phyloP scores from a whole-genome alignment of 306 rosid species.

The Comarum palustre region DNA sequence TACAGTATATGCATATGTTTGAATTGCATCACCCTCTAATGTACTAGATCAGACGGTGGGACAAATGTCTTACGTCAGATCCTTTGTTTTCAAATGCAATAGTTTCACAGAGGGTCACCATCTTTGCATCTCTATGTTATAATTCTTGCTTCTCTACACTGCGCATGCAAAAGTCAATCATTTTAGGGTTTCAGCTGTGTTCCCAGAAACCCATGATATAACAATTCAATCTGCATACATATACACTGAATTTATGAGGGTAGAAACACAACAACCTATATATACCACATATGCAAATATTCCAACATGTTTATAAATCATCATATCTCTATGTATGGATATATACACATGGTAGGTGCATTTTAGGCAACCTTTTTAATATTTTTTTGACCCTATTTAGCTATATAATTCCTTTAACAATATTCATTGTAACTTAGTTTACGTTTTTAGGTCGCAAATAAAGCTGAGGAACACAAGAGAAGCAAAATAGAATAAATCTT shows the following conservation, averaged over 20 bases:
- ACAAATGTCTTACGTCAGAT: slow-evolving; percentile 37
- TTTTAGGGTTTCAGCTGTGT: slow-evolving; percentile 44
- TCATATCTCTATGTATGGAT: not conserved
- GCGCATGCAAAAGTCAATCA: slow-evolving; percentile 73
- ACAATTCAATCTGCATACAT: slow-evolving; percentile 5
- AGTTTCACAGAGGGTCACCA: slow-evolving; percentile 22
- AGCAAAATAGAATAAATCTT: too few relatives aligned
- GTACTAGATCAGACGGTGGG: slow-evolving; percentile 39
- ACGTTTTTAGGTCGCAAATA: too few relatives aligned
- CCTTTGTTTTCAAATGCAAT: slow-evolving; percentile 41
- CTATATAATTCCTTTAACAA: too few relatives aligned
- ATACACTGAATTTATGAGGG: not conserved
- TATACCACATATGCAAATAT: not conserved
- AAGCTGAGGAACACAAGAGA: too few relatives aligned
- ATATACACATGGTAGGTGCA: too few relatives aligned
- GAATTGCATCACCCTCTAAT: slow-evolving; percentile 36
- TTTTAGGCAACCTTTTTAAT: too few relatives aligned
- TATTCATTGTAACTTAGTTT: too few relatives aligned
- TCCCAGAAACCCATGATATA: slow-evolving; percentile 27
- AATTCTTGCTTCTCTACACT: slow-evolving; percentile 37
- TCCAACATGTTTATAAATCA: not conserved
- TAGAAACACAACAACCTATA: not conserved
- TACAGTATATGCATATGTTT: not conserved
- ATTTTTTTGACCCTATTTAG: too few relatives aligned
- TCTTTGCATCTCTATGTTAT: slow-evolving; percentile 29